These are phyloP conservation scores for Rickenella mellea DNA, from an alignment of 768 basidiomycete species.

Conservation along the genomic window DNA sequence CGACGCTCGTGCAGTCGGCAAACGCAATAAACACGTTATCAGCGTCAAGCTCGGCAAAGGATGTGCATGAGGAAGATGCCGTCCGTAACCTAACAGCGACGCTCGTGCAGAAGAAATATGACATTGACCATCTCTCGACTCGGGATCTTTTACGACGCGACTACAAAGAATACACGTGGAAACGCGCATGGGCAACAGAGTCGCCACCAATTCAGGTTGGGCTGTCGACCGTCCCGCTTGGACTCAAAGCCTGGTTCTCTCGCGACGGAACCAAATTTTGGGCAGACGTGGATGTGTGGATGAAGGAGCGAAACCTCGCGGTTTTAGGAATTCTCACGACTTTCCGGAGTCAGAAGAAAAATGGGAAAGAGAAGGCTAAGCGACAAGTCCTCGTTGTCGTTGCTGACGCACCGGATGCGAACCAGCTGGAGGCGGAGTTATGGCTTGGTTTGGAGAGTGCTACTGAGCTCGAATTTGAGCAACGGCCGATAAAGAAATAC, in stretches of 20 bases:
- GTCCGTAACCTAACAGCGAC: constrained; percentile 39
- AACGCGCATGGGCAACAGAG: constrained; percentile 31
- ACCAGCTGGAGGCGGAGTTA: constrained; percentile 6
- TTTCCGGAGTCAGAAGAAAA: constrained; percentile 39
- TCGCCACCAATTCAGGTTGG: constrained; percentile 49
- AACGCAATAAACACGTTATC: constrained; percentile 10
- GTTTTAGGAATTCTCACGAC: constrained; percentile 77
- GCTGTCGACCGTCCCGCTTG: constrained; percentile 73
- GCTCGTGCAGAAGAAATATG: constrained; percentile 50
- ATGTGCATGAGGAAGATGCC: constrained; percentile 27
- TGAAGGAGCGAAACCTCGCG: constrained; percentile 52
- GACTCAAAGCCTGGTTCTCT: constrained; percentile 48
- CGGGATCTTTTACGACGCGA: constrained; percentile 85
- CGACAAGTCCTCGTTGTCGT: constrained; percentile 10
- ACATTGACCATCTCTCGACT: constrained; percentile 56
- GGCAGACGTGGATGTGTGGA: constrained; percentile 40
- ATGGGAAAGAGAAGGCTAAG: constrained; percentile 19
- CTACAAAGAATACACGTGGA: constrained; percentile 78
- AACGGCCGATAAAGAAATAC: not conserved
- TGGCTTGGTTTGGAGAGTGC: constrained; percentile 9
- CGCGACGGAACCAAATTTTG: constrained; percentile 29
- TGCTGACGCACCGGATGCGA: constrained; percentile 5
- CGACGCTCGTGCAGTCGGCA: constrained; percentile 30
- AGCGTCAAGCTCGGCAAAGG: constrained; percentile 12
- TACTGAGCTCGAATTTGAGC: constrained; percentile 21